Percentiles rank a stretch among this genome's conserved stretches.
Evolutionary conservation across 371 early-diverging fungal species (phyloP).

Genomic region (Modicella reniformis): DNA sequence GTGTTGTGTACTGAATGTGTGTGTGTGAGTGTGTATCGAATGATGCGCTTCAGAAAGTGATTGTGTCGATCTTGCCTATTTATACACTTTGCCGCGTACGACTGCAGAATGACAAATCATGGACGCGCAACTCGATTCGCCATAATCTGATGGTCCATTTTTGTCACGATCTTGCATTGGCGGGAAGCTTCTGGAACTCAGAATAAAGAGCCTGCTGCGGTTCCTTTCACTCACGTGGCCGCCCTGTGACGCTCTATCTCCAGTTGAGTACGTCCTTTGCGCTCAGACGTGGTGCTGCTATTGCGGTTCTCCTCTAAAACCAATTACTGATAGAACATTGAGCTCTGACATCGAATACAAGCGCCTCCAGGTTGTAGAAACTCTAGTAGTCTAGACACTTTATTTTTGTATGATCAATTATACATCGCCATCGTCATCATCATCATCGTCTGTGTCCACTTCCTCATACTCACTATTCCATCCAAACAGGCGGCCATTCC

Average conservation of each 20-base stretch:
- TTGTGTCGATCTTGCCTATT: too few relatives aligned
- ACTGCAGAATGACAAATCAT: neutral
- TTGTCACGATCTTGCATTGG: slow-evolving; percentile 2
- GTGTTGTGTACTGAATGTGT: neutral
- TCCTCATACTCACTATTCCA: slow-evolving; percentile 6
- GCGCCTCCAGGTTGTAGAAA: neutral
- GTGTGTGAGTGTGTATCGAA: too few relatives aligned
- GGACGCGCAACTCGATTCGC: neutral
- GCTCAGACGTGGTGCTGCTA: too few relatives aligned
- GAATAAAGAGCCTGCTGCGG: slow-evolving; percentile 1
- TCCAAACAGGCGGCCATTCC: slow-evolving; percentile 1
- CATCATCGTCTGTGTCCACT: slow-evolving; percentile 17
- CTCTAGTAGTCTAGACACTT: too few relatives aligned
- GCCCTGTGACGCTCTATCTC: neutral
- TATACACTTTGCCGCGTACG: too few relatives aligned
- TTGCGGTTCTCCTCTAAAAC: too few relatives aligned
- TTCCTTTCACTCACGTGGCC: slow-evolving; percentile 1
- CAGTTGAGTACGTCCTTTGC: too few relatives aligned
- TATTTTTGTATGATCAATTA: too few relatives aligned
- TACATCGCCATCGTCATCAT: too few relatives aligned
- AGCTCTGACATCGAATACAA: neutral
- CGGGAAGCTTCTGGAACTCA: slow-evolving; percentile 19
- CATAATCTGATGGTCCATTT: neutral
- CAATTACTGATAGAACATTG: too few relatives aligned
- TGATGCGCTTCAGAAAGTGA: too few relatives aligned